These are phyloP conservation scores for Suhomyces emberorum DNA, from an alignment of 805 yeast species.

Conservation along the genomic window DNA sequence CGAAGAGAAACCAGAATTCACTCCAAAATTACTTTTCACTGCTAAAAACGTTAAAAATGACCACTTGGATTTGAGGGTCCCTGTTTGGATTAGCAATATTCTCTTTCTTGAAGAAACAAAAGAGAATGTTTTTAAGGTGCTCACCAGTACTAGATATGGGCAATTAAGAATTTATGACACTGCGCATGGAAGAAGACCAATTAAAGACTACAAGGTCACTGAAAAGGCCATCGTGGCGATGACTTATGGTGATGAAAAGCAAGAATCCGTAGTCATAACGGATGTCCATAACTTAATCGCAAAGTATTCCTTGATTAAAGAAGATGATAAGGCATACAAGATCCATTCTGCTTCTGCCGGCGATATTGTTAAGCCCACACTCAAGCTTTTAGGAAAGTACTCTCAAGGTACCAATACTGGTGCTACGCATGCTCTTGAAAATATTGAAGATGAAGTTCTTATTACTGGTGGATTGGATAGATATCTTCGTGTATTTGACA, in stretches of 20 bases:
- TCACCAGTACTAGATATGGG: slow-evolving; percentile 72
- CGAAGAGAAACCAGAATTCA: slow-evolving; percentile 19
- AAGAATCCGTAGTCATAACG: slow-evolving; percentile 53
- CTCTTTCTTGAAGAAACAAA: slow-evolving; percentile 37
- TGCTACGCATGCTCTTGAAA: slow-evolving; percentile 66
- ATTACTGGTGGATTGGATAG: slow-evolving; percentile 86
- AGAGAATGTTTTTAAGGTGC: slow-evolving; percentile 38
- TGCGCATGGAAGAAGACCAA: slow-evolving; percentile 64
- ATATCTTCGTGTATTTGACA: slow-evolving; percentile 74
- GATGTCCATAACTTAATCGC: slow-evolving; percentile 70
- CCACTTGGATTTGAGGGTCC: slow-evolving; percentile 73
- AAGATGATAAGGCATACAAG: slow-evolving; percentile 35
- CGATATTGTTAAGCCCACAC: slow-evolving; percentile 43
- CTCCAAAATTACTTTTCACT: slow-evolving; percentile 46
- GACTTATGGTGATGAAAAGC: slow-evolving; percentile 30
- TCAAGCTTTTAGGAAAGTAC: slow-evolving; percentile 63
- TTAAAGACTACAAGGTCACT: slow-evolving; percentile 49
- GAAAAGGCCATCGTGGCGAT: slow-evolving; percentile 52
- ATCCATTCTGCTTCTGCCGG: slow-evolving; percentile 44
- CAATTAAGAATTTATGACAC: slow-evolving; percentile 75
- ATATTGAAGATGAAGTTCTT: slow-evolving; percentile 41
- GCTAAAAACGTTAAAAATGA: slow-evolving; percentile 85
- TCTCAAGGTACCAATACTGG: slow-evolving; percentile 53
- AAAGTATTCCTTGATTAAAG: slow-evolving; percentile 39
- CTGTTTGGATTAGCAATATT: slow-evolving; percentile 71